These are phyloP conservation scores for Uronychia binucleata DNA, from an alignment of 73 alveolate species.

Conservation along the genomic window DNA sequence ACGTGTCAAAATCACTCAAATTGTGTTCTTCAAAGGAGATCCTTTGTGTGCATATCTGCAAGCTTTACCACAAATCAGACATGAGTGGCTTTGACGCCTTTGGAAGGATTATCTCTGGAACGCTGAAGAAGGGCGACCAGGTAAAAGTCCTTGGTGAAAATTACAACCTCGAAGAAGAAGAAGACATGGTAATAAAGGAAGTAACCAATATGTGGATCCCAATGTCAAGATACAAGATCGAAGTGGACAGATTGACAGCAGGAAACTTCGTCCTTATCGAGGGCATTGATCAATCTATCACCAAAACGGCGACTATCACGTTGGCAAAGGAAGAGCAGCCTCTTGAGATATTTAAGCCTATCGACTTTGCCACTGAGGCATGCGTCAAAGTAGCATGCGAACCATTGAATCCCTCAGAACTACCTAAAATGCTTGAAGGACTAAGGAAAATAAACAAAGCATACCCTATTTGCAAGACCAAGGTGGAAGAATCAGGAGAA, in stretches of 20 bases:
- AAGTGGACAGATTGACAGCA: conserved; percentile 79
- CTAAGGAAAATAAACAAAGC: conserved; percentile 91
- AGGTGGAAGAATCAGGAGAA: conserved; percentile 99
- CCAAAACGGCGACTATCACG: conserved; percentile 86
- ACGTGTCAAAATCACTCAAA: conserved; percentile 70
- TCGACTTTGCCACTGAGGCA: conserved; percentile 77
- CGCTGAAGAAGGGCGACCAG: conserved; percentile 85
- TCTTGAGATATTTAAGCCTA: conserved; percentile 79
- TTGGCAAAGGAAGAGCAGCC: conserved; percentile 57
- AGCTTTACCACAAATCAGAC: conserved; percentile 91
- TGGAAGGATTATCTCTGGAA: conserved; percentile 98
- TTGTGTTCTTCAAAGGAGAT: conserved; percentile 82
- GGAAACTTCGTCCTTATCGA: conserved; percentile 95
- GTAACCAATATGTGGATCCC: conserved; percentile 74
- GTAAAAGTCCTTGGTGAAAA: conserved; percentile 96
- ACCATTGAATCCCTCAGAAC: conserved; percentile 99
- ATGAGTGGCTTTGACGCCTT: conserved; percentile 93
- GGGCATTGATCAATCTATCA: conserved; percentile 85
- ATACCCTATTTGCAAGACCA: conserved; percentile 90
- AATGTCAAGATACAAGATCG: conserved; percentile 85
- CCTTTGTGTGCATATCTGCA: conserved; percentile 73
- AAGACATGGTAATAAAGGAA: conserved; percentile 80
- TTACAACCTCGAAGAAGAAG: conserved; percentile 95
- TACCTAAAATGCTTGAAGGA: conserved; percentile 99
- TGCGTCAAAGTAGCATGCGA: conserved; percentile 97